phyloP scores from a whole-genome alignment of 1,284 basidiomycete genomes.

The Malassezia caprae region DNA sequence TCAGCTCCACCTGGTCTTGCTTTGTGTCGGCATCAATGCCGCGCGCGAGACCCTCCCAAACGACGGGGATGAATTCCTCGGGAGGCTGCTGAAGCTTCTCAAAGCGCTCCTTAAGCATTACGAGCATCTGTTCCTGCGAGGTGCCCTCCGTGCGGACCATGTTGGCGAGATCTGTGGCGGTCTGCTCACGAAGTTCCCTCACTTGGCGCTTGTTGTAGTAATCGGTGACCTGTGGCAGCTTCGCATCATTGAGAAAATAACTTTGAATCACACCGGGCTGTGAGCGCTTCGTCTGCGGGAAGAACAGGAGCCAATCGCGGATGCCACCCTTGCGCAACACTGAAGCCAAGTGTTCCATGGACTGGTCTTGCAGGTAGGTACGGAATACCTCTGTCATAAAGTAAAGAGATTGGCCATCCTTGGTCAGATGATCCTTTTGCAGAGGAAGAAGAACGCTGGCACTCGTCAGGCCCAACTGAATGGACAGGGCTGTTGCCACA shows the following conservation, averaged over 20 bases:
- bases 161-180: slow-evolving; percentile 58
- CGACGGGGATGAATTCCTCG: slow-evolving; percentile 67
- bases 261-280: slow-evolving; percentile 61
- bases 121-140: slow-evolving; percentile 19
- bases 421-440: slow-evolving; percentile 85
- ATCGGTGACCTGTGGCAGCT: slow-evolving; percentile 64
- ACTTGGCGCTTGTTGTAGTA: slow-evolving; percentile 27
- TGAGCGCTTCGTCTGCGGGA: slow-evolving; percentile 69
- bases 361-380: slow-evolving; percentile 65
- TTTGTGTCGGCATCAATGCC: slow-evolving; percentile 76
- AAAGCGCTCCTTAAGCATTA: slow-evolving; percentile 19
- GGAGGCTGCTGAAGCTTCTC: slow-evolving; percentile 4
- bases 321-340: slow-evolving; percentile 68
- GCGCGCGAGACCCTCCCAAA: slow-evolving; percentile 81
- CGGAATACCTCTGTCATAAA: slow-evolving; percentile 71
- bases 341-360: slow-evolving; percentile 55
- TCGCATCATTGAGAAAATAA: slow-evolving; percentile 62
- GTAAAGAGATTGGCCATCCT: slow-evolving; percentile 66
- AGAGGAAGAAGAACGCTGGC: slow-evolving; percentile 68
- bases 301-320: slow-evolving; percentile 75
- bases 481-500: slow-evolving; percentile 66
- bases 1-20: slow-evolving; percentile 76
- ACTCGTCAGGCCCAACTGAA: slow-evolving; percentile 68
- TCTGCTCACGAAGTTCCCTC: slow-evolving; percentile 47
- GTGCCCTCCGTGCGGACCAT: slow-evolving; percentile 51